Percentiles rank a stretch among this genome's conserved stretches.
Evolutionary conservation across 202 grass and related monocot species (phyloP).

Genomic region (Panicum hallii): DNA sequence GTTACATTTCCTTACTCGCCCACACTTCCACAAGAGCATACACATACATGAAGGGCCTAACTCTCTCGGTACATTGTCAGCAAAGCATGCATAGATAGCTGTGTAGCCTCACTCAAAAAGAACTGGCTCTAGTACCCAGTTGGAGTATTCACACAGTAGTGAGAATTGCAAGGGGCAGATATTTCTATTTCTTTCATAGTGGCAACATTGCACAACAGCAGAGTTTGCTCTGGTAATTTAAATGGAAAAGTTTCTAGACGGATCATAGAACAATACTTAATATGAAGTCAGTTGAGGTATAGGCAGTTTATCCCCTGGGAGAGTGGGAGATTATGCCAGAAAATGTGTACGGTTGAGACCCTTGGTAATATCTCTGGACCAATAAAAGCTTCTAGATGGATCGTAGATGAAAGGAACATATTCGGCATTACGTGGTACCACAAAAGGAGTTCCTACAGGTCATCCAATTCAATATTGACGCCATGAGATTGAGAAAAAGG

Average conservation of each 20-base stretch:
- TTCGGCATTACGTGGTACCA: background rate
- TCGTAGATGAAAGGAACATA: background rate
- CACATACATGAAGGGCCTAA: no score
- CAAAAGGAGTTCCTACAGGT: background rate
- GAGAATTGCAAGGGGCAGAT: background rate
- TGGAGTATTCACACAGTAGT: background rate
- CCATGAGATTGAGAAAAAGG: background rate
- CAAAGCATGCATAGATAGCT: background rate
- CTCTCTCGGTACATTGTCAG: no score
- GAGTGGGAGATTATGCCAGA: background rate
- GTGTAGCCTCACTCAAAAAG: background rate
- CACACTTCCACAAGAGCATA: background rate
- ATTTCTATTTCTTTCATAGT: background rate
- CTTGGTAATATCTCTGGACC: background rate
- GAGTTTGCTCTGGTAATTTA: background rate
- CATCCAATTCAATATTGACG: slow-evolving; percentile 16
- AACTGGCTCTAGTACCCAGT: background rate
- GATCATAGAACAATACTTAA: background rate
- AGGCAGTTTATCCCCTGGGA: background rate
- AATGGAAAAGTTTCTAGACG: background rate
- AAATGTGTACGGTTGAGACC: background rate
- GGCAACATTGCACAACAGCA: background rate
- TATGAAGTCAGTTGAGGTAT: slow-evolving; percentile 5
- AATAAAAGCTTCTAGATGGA: slow-evolving; percentile 3
- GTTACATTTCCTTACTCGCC: background rate